Conservation (phyloP, 306 rosid species). For the Citrullus amarus region DNA sequence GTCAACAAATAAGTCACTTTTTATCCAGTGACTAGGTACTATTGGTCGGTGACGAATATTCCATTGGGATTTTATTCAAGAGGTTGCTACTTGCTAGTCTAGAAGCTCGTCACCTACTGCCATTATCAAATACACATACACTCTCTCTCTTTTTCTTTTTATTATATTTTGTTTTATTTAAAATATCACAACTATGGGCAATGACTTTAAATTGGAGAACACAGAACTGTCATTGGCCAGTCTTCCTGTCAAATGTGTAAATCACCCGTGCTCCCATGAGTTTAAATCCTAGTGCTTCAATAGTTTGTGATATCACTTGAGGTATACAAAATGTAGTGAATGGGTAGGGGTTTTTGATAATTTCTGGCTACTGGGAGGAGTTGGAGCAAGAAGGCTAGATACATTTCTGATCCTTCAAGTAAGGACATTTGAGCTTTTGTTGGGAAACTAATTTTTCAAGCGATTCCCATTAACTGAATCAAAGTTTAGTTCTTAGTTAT, state of each 20-base stretch:
- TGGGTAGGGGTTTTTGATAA: neutral
- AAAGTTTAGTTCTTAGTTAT: neutral
- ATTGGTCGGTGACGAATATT: neutral
- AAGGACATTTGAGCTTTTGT: neutral
- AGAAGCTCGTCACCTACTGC: neutral
- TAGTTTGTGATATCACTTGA: neutral
- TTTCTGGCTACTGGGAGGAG: neutral
- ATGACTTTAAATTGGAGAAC: neutral
- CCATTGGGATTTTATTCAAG: neutral
- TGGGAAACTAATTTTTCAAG: neutral
- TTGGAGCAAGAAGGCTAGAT: neutral
- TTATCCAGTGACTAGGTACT: neutral
- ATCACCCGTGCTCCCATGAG: too few species aligned
- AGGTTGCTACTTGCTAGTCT: neutral
- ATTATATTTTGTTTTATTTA: neutral
- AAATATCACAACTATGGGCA: neutral
- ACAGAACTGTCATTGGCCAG: neutral
- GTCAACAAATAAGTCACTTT: neutral
- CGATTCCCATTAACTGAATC: neutral
- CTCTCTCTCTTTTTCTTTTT: too few species aligned
- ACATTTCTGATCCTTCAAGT: neutral
- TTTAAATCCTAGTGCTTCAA: too few species aligned
- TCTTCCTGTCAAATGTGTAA: neutral
- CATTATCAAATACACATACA: neutral
- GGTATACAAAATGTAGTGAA: neutral